Base-by-base conservation (phyloP, 768 basidiomycete species). In the Imleria badia region DNA sequence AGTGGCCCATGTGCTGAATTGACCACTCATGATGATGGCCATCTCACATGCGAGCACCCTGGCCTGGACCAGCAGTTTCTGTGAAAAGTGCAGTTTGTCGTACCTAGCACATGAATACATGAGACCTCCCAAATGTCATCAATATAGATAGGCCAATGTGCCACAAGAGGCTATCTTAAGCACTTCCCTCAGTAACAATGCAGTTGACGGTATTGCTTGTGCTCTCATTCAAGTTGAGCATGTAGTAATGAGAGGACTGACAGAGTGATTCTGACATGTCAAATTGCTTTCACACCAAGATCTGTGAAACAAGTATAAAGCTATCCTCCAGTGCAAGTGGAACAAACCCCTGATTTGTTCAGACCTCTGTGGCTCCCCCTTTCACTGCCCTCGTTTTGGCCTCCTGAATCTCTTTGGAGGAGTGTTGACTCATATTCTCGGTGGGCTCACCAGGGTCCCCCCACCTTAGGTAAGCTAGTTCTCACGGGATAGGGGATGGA, bases 271-370 rank as follows among this genome's bases (percentile, higher is more conserved):
- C n/a, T n/a, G n/a, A n/a, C n/a, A n/a, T n/a, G n/a, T n/a, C 26
- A 26, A 26, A 84, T 74, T 3, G 91, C 82, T 70, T 91, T 83
- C 6, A 82, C 61, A 9, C 91, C 91, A 42, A 98, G 80, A 30
- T 77, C 84, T 84, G 48, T 9, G 43, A 20, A 45, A 56, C 38
- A 17, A 23, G 14, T 2, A 45, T 55, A 38, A 48, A 33, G n/a
- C 9, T 23, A 29, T 20, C 14, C 6, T 36, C 14, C 8, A 23
- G 22, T 5, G 1, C 4, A 31, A 46, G 29, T 13, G 45, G 17
- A 49, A 74, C 75, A 19, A 46, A 87, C 86, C 74, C 3, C 68
- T 60, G 3, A 89, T 69, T 60, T 91, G 89, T 26, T 80, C 77
- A 43, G 75, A 69, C 0, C 78, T 70, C 30, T 81, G 59, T 6